phyloP scores from a whole-genome alignment of 2,329 filamentous ascomycete species.

The Colletotrichum euphorbiae region DNA sequence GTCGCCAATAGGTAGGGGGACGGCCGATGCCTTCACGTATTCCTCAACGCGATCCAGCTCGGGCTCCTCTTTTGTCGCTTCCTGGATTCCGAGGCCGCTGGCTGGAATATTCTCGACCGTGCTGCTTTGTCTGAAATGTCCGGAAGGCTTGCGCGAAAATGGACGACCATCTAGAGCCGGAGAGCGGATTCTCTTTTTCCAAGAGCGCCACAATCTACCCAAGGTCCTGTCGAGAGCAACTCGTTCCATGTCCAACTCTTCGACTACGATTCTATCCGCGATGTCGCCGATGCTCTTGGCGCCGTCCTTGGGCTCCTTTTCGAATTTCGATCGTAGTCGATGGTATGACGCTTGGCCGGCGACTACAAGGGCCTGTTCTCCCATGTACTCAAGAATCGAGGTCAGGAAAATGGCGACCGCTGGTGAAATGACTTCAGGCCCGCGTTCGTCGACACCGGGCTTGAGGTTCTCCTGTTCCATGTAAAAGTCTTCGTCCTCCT shows the following conservation, averaged over 20 bases:
- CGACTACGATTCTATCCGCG: conserved; percentile 80
- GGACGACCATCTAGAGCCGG: conserved; percentile 62
- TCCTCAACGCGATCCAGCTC: conserved; percentile 48
- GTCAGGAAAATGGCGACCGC: conserved; percentile 96
- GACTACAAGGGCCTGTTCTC: conserved; percentile 89
- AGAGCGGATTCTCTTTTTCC: conserved; percentile 86
- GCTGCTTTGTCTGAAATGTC: conserved; percentile 54
- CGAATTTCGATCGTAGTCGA: conserved; percentile 69
- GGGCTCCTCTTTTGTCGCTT: conserved; percentile 32
- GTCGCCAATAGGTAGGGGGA: conserved; percentile 76
- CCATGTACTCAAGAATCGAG: conserved; percentile 92
- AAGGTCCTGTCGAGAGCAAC: conserved; percentile 90
- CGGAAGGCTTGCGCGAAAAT: conserved; percentile 61
- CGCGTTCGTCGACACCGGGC: conserved; percentile 65
- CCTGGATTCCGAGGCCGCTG: conserved; percentile 40
- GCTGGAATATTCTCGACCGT: conserved; percentile 52
- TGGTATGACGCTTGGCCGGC: conserved; percentile 86
- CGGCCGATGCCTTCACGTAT: conserved; percentile 62
- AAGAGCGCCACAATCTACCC: conserved; percentile 91
- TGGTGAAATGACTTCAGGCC: conserved; percentile 81
- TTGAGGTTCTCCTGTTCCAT: conserved; percentile 83
- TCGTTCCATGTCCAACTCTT: conserved; percentile 92
- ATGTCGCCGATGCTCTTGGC: conserved; percentile 58
- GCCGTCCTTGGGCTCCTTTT: conserved; percentile 69
- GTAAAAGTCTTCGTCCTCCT: conserved; percentile 93